These are phyloP conservation scores for Sporothrix globosa DNA, from an alignment of 2,329 filamentous ascomycete species.

Conservation along the genomic window DNA sequence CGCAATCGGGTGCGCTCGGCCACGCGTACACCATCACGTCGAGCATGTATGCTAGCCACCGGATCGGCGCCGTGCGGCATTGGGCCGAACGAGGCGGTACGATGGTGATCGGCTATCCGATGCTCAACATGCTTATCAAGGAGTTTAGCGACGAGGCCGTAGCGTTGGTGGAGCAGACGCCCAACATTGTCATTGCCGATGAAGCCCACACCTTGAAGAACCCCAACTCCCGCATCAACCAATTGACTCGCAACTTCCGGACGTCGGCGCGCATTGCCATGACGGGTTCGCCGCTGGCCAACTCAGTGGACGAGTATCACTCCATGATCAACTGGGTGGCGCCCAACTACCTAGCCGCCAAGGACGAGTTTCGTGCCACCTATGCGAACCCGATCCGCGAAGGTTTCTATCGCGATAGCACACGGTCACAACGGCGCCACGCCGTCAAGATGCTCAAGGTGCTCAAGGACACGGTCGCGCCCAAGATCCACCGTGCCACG, in stretches of 20 bases:
- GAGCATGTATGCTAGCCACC: slow-evolving; percentile 42
- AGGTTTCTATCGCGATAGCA: slow-evolving; percentile 71
- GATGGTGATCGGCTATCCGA: slow-evolving; percentile 73
- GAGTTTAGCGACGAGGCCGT: not conserved
- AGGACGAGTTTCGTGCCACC: slow-evolving; percentile 67
- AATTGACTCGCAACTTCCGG: slow-evolving; percentile 60
- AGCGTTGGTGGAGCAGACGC: slow-evolving; percentile 46
- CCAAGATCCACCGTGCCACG: slow-evolving; percentile 77
- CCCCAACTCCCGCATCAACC: slow-evolving; percentile 54
- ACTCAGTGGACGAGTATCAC: slow-evolving; percentile 82
- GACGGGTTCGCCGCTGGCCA: slow-evolving; percentile 84
- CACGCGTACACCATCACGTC: slow-evolving; percentile 59
- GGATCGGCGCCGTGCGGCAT: slow-evolving; percentile 51
- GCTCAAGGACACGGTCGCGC: slow-evolving; percentile 70
- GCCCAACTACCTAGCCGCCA: slow-evolving; percentile 72
- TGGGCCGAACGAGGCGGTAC: slow-evolving; percentile 72
- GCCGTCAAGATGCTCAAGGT: slow-evolving; percentile 69
- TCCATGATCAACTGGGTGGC: slow-evolving; percentile 88
- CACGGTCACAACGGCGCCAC: slow-evolving; percentile 55
- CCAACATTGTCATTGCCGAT: slow-evolving; percentile 78
- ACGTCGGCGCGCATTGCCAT: slow-evolving; percentile 77
- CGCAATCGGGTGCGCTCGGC: slow-evolving; percentile 59
- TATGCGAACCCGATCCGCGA: slow-evolving; percentile 73
- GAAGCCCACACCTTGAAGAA: slow-evolving; percentile 85
- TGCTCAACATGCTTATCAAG: slow-evolving; percentile 53